Base-by-base conservation (phyloP, 2,329 filamentous ascomycete genomes). In the Talaromyces sp. region DNA sequence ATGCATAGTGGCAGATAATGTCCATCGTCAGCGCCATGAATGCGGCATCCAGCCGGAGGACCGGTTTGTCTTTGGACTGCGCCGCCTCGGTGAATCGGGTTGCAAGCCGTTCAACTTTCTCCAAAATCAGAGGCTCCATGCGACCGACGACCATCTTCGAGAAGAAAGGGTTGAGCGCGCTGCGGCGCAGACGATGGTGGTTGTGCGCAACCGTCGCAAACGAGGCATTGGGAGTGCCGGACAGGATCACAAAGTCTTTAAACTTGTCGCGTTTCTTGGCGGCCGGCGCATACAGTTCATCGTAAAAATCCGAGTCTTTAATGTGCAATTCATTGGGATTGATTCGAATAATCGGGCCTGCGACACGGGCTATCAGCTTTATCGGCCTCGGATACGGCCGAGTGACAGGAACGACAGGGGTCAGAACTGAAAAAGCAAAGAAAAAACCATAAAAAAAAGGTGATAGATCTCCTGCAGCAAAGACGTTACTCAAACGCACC, bases 1-100 rank as follows among this genome's bases (percentile, higher is more conserved):
- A 78, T n/a, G 68, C 70, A 54, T 78, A 78, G 22, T 75, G 66
- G 0, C 70, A 72, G 59, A 76, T 75, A 13, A 77, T 70, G 61
- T 79, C 76, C 22, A 69, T 68, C 3, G 71, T 73, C 22, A 75
- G 63, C 8, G 69, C 69, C 11, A 67, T 67, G 32, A 69, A 73
- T 7, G 69, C 71, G 0, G 66, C 63, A 53, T 69, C 64, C 7
- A 74, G 53, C 11, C 62, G 61, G 1, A 73, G 62, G 8, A 71
- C 67, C 0, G 61, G 54, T 2, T 55, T 39, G 61, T 57, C 36
- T 61, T 49, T 65, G 0, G 54, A 11, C 9, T 56, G 30, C 11
- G 47, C 63, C 5, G 68, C 68, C 9, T 66, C 58, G 22, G 67
- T 67, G 19, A 73, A 68, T 6, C 69, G 68, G 1, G 30, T 60